Percentiles rank a stretch among this genome's conserved stretches.
Evolutionary conservation across 2,329 filamentous ascomycete genomes (phyloP).

Genomic region (Aspergillus sp.): DNA sequence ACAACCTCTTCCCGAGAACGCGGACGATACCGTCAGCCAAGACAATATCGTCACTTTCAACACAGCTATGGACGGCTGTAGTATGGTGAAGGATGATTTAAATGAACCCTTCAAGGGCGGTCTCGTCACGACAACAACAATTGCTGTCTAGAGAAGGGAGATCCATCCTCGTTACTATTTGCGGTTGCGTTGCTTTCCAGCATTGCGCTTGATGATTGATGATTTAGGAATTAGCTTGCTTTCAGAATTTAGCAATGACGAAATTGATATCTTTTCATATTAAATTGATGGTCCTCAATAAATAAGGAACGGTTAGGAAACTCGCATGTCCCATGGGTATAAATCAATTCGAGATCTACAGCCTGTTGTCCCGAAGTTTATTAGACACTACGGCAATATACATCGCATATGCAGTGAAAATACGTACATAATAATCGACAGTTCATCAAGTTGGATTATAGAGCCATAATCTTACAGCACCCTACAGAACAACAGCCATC

Average conservation of each 20-base stretch:
- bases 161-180: background rate
- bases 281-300: background rate
- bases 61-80: background rate
- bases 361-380: too few relatives aligned
- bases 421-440: too few relatives aligned
- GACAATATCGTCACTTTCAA: background rate
- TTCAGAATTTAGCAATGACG: background rate
- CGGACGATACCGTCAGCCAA: background rate
- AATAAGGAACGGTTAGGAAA: too few relatives aligned
- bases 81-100: background rate
- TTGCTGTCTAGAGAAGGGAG: background rate
- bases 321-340: too few relatives aligned
- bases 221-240: background rate
- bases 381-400: too few relatives aligned
- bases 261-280: background rate
- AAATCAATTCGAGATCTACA: too few relatives aligned
- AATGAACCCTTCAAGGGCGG: background rate
- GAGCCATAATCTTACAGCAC: too few relatives aligned
- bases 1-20: background rate
- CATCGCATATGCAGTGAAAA: too few relatives aligned
- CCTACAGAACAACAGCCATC: background rate
- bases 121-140: background rate
- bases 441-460: too few relatives aligned
- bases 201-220: conserved; percentile 1
- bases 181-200: background rate